Conservation (phyloP, 2,329 filamentous ascomycete species). For the Whalleya microplaca region DNA sequence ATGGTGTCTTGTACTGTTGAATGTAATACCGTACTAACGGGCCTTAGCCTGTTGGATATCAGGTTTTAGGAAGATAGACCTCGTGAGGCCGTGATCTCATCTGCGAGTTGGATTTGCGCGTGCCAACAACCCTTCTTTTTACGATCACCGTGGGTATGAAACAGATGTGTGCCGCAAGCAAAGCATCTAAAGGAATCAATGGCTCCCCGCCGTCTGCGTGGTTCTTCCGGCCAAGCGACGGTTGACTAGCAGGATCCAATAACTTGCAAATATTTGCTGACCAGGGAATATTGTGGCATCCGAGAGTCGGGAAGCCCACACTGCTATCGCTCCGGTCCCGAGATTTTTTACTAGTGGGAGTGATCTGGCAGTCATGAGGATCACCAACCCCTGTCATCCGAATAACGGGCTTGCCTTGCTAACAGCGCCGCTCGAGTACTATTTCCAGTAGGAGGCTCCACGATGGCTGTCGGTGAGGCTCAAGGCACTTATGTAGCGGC, state of each 20-base stretch:
- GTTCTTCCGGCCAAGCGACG: too few species aligned
- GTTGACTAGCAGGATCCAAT: background rate
- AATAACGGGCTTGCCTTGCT: too few species aligned
- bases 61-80: background rate
- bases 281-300: background rate
- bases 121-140: background rate
- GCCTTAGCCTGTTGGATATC: background rate
- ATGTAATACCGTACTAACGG: too few species aligned
- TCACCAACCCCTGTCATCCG: too few species aligned
- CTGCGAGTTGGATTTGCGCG: background rate
- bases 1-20: background rate
- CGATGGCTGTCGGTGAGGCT: background rate
- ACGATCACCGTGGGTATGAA: background rate
- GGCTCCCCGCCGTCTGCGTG: too few species aligned
- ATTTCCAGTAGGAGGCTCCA: background rate
- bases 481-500: background rate
- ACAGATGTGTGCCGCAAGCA: background rate
- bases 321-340: background rate
- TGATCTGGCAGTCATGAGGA: too few species aligned
- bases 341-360: too few species aligned
- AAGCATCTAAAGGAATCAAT: too few species aligned
- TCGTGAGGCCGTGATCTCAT: background rate
- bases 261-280: background rate
- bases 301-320: background rate
- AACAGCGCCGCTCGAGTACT: too few species aligned